Percentiles rank a stretch among this genome's conserved stretches.
phyloP scores from a whole-genome alignment of 164 flowering plant genomes.

The Stephania japonica region DNA sequence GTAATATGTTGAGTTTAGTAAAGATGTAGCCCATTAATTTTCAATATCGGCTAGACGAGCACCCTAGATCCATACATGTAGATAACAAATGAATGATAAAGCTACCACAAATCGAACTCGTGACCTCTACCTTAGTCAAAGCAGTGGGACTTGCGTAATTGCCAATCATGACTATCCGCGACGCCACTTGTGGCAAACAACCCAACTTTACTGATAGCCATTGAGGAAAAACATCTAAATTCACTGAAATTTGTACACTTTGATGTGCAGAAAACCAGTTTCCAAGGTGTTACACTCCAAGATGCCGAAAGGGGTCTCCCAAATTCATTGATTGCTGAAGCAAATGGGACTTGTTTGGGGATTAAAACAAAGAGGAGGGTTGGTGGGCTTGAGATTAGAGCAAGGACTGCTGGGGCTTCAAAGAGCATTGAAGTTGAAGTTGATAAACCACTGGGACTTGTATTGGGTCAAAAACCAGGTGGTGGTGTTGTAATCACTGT shows the following conservation, averaged over 20 bases:
- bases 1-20: too few species aligned
- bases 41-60: too few species aligned
- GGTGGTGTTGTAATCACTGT: constrained; percentile 94
- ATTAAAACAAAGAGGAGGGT: constrained; percentile 16
- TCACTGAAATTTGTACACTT: neutral
- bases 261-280: constrained; percentile 46
- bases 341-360: constrained; percentile 14
- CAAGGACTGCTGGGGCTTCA: constrained; percentile 73
- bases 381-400: constrained; percentile 41
- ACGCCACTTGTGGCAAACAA: constrained; percentile 18
- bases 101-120: too few species aligned
- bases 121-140: too few species aligned
- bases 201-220: neutral
- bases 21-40: too few species aligned
- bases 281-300: constrained; percentile 58
- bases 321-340: constrained; percentile 26
- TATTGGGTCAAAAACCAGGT: constrained; percentile 80
- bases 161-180: too few species aligned
- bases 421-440: constrained; percentile 94
- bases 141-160: too few species aligned
- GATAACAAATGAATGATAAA: too few species aligned
- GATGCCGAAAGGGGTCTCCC: constrained; percentile 56
- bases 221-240: neutral
- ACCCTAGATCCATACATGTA: too few species aligned
- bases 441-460: constrained; percentile 91